These are phyloP conservation scores for Ascochyta clinopodiicola DNA, from an alignment of 2,329 filamentous ascomycete genomes.

Conservation along the genomic window DNA sequence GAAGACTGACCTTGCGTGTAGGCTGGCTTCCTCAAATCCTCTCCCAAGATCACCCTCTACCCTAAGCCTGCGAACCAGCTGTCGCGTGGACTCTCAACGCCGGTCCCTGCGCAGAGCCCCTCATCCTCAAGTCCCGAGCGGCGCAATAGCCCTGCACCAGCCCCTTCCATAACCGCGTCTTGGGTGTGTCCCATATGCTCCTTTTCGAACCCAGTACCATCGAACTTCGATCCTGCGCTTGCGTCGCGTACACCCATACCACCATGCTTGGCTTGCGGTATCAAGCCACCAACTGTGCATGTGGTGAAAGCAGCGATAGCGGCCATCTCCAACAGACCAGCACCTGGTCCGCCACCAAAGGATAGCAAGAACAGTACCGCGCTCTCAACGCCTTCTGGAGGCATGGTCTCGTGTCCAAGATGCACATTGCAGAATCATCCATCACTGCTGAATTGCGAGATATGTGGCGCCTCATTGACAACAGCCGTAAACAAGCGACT, in stretches of 20 bases:
- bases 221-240: slow-evolving; percentile 87
- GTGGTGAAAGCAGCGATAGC: slow-evolving; percentile 87
- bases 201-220: slow-evolving; percentile 89
- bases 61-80: slow-evolving; percentile 78
- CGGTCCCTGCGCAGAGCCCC: slow-evolving; percentile 48
- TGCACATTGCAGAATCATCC: slow-evolving; percentile 96
- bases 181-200: slow-evolving; percentile 98
- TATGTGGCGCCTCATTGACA: slow-evolving; percentile 80
- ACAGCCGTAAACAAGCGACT: slow-evolving; percentile 57
- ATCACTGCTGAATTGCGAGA: slow-evolving; percentile 83
- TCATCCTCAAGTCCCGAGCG: slow-evolving; percentile 36
- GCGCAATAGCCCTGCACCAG: slow-evolving; percentile 52
- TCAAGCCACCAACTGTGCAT: slow-evolving; percentile 83
- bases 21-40: slow-evolving; percentile 94
- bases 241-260: slow-evolving; percentile 81
- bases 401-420: slow-evolving; percentile 68
- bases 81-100: slow-evolving; percentile 58
- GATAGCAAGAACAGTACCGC: slow-evolving; percentile 47
- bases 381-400: slow-evolving; percentile 14
- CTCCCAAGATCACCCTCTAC: slow-evolving; percentile 86
- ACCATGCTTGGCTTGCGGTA: slow-evolving; percentile 90
- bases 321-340: slow-evolving; percentile 67
- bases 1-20: slow-evolving; percentile 45
- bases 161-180: slow-evolving; percentile 69
- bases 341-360: slow-evolving; percentile 36